Evolutionary conservation across 2,329 filamentous ascomycete genomes (phyloP).

Genomic region (Pseudogymnoascus verrucosus): DNA sequence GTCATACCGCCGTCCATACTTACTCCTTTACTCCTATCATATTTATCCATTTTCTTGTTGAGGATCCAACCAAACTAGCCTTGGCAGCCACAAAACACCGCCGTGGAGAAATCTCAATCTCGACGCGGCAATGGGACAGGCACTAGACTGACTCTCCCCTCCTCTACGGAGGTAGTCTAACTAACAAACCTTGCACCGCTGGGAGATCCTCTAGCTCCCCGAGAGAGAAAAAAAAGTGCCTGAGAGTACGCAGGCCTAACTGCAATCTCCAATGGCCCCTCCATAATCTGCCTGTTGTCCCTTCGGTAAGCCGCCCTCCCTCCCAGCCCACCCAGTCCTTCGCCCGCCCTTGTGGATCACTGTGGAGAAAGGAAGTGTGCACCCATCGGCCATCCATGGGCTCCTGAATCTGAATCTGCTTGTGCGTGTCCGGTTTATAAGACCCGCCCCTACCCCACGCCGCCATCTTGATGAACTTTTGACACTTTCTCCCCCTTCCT

Average conservation of each 20-base stretch:
- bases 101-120: conserved; percentile 3
- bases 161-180: not conserved
- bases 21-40: no score
- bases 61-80: conserved; percentile 4
- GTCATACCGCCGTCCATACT: not conserved
- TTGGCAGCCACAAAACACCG: not conserved
- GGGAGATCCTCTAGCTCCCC: not conserved
- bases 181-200: not conserved
- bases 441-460: not conserved
- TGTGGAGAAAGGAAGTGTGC: not conserved
- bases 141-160: not conserved
- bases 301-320: not conserved
- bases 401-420: conserved; percentile 7
- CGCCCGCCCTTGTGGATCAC: conserved; percentile 1
- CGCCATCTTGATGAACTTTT: conserved; percentile 6
- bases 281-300: not conserved
- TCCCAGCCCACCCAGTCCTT: not conserved
- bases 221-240: not conserved
- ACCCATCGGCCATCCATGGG: conserved; percentile 1
- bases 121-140: not conserved
- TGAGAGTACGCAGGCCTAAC: not conserved
- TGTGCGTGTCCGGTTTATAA: not conserved
- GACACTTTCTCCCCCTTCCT: conserved; percentile 2
- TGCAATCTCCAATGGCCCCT: not conserved
- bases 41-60: conserved; percentile 8